phyloP scores from a whole-genome alignment of 306 rosid species.

The Hippophae gyantsensis region DNA sequence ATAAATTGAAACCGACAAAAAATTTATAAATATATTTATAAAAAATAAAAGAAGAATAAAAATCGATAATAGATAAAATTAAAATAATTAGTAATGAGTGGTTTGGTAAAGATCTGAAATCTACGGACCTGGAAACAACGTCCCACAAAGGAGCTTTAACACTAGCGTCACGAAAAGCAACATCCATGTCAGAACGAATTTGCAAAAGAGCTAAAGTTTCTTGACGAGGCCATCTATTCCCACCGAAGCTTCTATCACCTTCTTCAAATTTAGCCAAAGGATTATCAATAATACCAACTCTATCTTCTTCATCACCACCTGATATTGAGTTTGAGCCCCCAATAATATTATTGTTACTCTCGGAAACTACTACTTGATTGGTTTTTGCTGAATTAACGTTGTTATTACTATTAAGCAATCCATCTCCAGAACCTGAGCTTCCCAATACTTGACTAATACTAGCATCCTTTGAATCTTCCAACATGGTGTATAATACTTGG shows the following conservation, averaged over 20 bases:
- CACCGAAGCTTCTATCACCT: slow-evolving; percentile 65
- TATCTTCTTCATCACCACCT: slow-evolving; percentile 45
- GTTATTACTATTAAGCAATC: no score
- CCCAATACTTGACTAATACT: slow-evolving; percentile 25
- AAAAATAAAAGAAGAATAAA: no score
- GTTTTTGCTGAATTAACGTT: not conserved
- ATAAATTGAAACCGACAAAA: no score
- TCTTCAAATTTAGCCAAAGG: slow-evolving; percentile 15
- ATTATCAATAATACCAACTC: slow-evolving; percentile 8
- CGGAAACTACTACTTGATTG: slow-evolving; percentile 9
- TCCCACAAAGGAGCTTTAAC: slow-evolving; percentile 98
- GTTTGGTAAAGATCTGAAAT: no score
- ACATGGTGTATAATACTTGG: slow-evolving; percentile 20
- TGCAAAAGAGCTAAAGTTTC: slow-evolving; percentile 80
- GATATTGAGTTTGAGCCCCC: slow-evolving; percentile 42
- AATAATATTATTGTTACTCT: slow-evolving; percentile 13
- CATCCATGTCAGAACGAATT: slow-evolving; percentile 93
- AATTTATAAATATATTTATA: no score
- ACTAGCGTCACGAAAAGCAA: slow-evolving; percentile 75
- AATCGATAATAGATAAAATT: no score
- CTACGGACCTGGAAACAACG: slow-evolving; percentile 60
- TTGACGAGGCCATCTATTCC: slow-evolving; percentile 87
- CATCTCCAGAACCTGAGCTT: slow-evolving; percentile 21
- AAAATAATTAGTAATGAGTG: no score
- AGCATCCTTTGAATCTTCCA: slow-evolving; percentile 50